Evolutionary conservation across 768 basidiomycete genomes (phyloP), one percentile per base, ranked within the genome.

Genomic region (Psilocybe cyanescens): DNA sequence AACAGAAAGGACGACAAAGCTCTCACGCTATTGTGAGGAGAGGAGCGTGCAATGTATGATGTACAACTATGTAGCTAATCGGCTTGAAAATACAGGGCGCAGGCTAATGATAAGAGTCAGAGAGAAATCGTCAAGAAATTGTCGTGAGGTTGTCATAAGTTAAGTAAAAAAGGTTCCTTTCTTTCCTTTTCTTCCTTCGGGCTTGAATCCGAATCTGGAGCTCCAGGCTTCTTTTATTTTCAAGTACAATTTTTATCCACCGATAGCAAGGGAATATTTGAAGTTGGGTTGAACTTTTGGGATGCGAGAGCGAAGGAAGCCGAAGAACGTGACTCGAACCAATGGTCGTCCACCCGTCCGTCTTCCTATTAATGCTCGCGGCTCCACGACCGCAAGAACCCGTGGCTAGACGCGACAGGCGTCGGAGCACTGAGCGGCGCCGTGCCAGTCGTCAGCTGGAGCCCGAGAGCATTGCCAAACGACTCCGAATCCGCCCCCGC

Each of bases 301-400:
- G 19, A 54, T 12, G 4, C 14, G 41, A 16, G 14, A 44, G 9
- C 0, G 7, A 11, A 35, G 11, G 41, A 44, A 14, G 41, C 41
- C 11, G 37, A n/a, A 16, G 14, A 44, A 44, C 41, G 37, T 37
- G 37, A 37, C 37, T 37, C 41, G 24, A 17, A 24, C 33, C 17
- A 54, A 8, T 12, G 16, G 30, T n/a, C 14, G 8, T 37, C 39
- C 35, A 39, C 19, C 8, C 53, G 19, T 37, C 31, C 29, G 12
- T 16, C 37, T 29, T 0, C 37, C 37, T 14, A 39, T 14, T 62
- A 65, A 29, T 61, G 59, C 28, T 73, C 74, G 33, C 65, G 62
- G 59, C 71, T 75, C 64, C 72, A 76, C 12, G 75, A 72, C 46
- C 75, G 65, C 61, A 77, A 63, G 57, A 77, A 73, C 46, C 60